Base-by-base conservation (phyloP, 1,139 yeast species). In the Protomyces gravidus region DNA sequence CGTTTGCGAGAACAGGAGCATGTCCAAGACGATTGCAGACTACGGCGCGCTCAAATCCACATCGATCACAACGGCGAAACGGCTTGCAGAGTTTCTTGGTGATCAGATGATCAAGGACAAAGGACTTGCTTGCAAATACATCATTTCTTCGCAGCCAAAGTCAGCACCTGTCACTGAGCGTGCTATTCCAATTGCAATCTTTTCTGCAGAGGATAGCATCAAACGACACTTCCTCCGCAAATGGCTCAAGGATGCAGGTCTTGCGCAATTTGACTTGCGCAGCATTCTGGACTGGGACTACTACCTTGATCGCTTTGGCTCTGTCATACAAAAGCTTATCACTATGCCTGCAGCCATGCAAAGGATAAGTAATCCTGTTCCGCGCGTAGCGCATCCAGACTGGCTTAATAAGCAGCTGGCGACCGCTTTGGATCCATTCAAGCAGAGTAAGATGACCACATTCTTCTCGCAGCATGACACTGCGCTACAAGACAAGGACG, bases 321-420 rank as follows among this genome's bases (percentile, higher is more conserved):
- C 96, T 1, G 96, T 90, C 11, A 84, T 94, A 45, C 97, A 90
- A 71, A 94, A 94, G 72, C 89, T 94, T 67, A 89, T 94, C 65
- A 86, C 97, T 0, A 92, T 94, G 67, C 99, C 99, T 2, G 99
- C 99, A 6, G 98, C 97, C 5, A 76, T 90, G 62, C 98, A 94
- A 74, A 82, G 83, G 59, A 82, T 92, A 13, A 74, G 78, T n/a
- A 94, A 94, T 68, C 99, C 99, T 0, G 97, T 94, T 51, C 97
- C 97, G 1, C 77, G 97, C 65, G 90, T 94, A 9, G 81, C 82
- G 5, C 97, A 92, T 68, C 99, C 99, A 0, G 95, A 86, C 39
- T 94, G 99, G 99, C 77, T 94, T 57, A 80, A 79, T 64, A 83
- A 79, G 67, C 80, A 80, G 63, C 82, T 92, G n/a, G 76, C 78